Evolutionary conservation across 2,329 filamentous ascomycete genomes (phyloP).

Genomic region (Elsinoe batatas): DNA sequence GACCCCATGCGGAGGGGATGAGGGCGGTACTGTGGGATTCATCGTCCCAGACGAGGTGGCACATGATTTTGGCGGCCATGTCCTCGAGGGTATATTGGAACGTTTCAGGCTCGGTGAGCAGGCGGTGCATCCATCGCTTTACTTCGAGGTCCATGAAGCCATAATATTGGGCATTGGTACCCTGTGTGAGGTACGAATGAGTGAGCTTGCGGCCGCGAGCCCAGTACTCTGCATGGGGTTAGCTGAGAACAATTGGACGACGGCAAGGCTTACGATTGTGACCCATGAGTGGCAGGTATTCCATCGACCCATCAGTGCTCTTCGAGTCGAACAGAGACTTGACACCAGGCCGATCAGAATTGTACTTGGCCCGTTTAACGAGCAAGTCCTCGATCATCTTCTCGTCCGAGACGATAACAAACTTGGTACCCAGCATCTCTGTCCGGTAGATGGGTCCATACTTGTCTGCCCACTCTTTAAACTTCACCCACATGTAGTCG

Average conservation of each 20-base stretch:
- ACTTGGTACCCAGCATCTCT: conserved; percentile 32
- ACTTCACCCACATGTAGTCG: conserved; percentile 45
- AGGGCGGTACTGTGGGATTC: conserved; percentile 39
- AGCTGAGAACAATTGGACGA: conserved; percentile 13
- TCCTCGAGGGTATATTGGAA: conserved; percentile 45
- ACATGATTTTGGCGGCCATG: conserved; percentile 49
- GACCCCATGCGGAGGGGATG: conserved; percentile 44
- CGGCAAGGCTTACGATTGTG: conserved; percentile 39
- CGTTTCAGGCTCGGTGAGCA: conserved; percentile 42
- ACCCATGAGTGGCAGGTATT: conserved; percentile 48
- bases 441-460: conserved; percentile 28
- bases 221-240: conserved; percentile 39
- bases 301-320: conserved; percentile 45
- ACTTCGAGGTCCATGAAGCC: conserved; percentile 44
- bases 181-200: conserved; percentile 41
- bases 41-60: conserved; percentile 45
- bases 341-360: conserved; percentile 43
- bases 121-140: conserved; percentile 43
- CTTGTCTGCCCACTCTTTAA: conserved; percentile 31
- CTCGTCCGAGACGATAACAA: conserved; percentile 43
- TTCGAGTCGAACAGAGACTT: conserved; percentile 46
- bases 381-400: conserved; percentile 44
- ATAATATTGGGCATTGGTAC: conserved; percentile 35
- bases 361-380: conserved; percentile 43
- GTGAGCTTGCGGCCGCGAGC: conserved; percentile 45